phyloP scores from a whole-genome alignment of 257 asterid genomes.

The Solanum virginianum region DNA sequence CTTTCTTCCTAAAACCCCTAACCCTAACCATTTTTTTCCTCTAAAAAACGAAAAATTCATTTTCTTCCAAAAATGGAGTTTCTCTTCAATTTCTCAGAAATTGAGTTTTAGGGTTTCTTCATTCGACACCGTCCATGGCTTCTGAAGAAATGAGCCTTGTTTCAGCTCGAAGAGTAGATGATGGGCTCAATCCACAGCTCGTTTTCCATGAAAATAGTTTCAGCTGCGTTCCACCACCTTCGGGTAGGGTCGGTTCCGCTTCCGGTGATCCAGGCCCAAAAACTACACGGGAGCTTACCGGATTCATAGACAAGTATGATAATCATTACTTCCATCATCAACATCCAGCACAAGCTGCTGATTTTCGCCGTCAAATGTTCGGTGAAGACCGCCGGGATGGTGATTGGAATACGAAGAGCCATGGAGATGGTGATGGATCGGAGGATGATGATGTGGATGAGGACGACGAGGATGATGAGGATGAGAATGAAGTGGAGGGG shows the following conservation, averaged over 20 bases:
- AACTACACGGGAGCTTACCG: slow-evolving; percentile 57
- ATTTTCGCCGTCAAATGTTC: slow-evolving; percentile 29
- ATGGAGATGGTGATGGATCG: slow-evolving; percentile 33
- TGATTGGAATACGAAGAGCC: slow-evolving; percentile 34
- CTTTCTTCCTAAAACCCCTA: neutral
- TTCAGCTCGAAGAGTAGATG: slow-evolving; percentile 39
- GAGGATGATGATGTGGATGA: slow-evolving; percentile 43
- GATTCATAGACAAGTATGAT: slow-evolving; percentile 40
- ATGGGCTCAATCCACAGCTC: slow-evolving; percentile 34
- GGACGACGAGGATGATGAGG: slow-evolving; percentile 27
- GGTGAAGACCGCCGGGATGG: neutral
- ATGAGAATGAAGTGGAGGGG: slow-evolving; percentile 31
- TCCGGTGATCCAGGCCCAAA: slow-evolving; percentile 36
- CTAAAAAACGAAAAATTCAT: neutral
- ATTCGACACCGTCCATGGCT: slow-evolving; percentile 23
- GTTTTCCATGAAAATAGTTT: slow-evolving; percentile 46
- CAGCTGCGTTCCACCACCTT: slow-evolving; percentile 33
- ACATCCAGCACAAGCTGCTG: slow-evolving; percentile 9
- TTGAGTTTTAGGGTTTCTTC: neutral
- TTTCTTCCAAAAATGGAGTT: neutral
- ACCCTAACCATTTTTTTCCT: neutral
- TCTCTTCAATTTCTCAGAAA: neutral
- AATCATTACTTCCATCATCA: slow-evolving; percentile 18
- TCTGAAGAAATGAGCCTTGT: slow-evolving; percentile 51
- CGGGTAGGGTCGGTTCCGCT: slow-evolving; percentile 13